Percentiles rank a stretch among this genome's conserved stretches.
Evolutionary conservation across 345 rosid genomes (phyloP).

Genomic region (Euclidium syriacum): DNA sequence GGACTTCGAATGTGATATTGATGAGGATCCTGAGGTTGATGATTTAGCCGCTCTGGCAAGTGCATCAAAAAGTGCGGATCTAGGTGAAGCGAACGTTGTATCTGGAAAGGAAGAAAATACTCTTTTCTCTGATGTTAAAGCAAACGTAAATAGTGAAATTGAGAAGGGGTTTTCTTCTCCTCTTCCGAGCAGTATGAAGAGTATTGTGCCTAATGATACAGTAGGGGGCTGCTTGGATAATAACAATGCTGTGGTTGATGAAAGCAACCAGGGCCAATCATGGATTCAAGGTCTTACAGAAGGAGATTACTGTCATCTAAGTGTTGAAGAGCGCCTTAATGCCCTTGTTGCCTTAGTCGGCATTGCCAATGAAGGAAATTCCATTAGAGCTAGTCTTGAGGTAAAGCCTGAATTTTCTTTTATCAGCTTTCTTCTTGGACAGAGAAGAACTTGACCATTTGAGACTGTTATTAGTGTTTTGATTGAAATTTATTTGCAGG

Average conservation of each 20-base stretch:
- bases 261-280: constrained; percentile 69
- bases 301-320: constrained; percentile 90
- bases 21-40: constrained; percentile 96
- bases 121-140: constrained; percentile 30
- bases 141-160: constrained; percentile 34
- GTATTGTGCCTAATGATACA: constrained; percentile 32
- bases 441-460: constrained; percentile 6
- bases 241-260: constrained; percentile 65
- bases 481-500: constrained; percentile 46
- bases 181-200: constrained; percentile 39
- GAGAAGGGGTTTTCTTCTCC: constrained; percentile 40
- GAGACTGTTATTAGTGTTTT: constrained; percentile 2
- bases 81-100: constrained; percentile 37
- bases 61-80: constrained; percentile 41
- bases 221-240: constrained; percentile 34
- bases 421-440: constrained; percentile 1
- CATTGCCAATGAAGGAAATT: constrained; percentile 91
- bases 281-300: constrained; percentile 95
- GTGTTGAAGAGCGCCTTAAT: constrained; percentile 92
- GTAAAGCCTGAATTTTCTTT: constrained; percentile 33
- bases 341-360: constrained; percentile 82
- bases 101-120: constrained; percentile 43
- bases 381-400: constrained; percentile 88
- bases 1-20: constrained; percentile 83
- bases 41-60: constrained; percentile 54